A percentile compares a stretch with the other conserved stretches of the same genome.
These are phyloP conservation scores for Debaryomyces sp. DNA, from an alignment of 1,139 yeast species.

Conservation along the genomic window DNA sequence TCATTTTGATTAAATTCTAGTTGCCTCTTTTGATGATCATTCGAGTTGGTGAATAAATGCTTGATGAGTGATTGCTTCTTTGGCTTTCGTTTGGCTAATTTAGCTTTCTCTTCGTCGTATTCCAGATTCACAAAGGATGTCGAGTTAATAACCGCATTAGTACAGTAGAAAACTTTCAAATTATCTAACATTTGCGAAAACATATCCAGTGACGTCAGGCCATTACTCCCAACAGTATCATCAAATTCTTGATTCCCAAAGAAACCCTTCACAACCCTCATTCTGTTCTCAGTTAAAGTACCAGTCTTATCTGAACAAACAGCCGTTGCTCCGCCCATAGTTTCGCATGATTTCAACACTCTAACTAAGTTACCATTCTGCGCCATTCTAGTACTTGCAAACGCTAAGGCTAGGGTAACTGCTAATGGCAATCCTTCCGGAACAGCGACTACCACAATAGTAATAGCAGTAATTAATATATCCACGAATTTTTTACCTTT, in stretches of 20 bases:
- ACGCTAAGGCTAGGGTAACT: constrained; percentile 92
- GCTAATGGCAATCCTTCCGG: constrained; percentile 98
- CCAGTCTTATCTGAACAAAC: constrained; percentile 98
- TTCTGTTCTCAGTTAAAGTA: constrained; percentile 87
- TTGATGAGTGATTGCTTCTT: constrained; percentile 27
- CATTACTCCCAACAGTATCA: constrained; percentile 35
- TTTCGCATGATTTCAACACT: constrained; percentile 90
- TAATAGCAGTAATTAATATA: constrained; percentile 86
- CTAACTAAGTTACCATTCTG: constrained; percentile 96
- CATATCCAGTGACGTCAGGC: constrained; percentile 35
- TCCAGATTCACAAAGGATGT: constrained; percentile 80
- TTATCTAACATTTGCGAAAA: constrained; percentile 31
- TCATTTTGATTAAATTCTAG: constrained; percentile 29
- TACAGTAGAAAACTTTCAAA: constrained; percentile 43
- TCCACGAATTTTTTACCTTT: constrained; percentile 86
- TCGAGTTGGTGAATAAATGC: constrained; percentile 18
- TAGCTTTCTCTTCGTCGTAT: constrained; percentile 40
- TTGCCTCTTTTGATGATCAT: constrained; percentile 15
- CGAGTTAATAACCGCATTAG: constrained; percentile 76
- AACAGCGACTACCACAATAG: constrained; percentile 94
- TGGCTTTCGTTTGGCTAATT: constrained; percentile 33
- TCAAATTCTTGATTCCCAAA: constrained; percentile 55
- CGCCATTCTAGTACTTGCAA: constrained; percentile 98
- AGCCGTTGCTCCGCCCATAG: constrained; percentile 99
- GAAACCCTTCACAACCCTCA: constrained; percentile 84